Evolutionary conservation across 73 alveolate species (phyloP), one percentile per base, ranked within the genome.

Genomic region (Strombidium stylifer): DNA sequence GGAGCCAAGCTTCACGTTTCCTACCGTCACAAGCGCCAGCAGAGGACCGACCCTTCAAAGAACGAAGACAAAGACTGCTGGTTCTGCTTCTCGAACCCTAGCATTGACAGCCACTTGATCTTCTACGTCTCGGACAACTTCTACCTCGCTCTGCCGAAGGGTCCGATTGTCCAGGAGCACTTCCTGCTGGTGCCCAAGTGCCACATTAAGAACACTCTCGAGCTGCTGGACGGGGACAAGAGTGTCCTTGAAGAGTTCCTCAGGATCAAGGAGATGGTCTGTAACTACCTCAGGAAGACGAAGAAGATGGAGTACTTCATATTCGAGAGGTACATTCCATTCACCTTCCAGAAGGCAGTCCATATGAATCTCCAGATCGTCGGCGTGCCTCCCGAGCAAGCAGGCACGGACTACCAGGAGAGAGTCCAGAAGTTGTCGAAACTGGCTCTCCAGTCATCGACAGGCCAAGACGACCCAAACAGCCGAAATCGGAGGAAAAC

Each of bases 101-200:
- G 47, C 41, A 79, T 79, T 30, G 90, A 79, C 40, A 55, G 65
- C 24, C 81, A 68, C 27, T 32, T 69, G 69, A 66, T 79, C 11
- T 20, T 66, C 41, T 60, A 19, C 19, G 59, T 10, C 0, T 39
- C 59, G 26, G 24, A 66, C 10, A 60, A 78, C 1, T 30, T 78
- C 31, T 78, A 78, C 39, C 73, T 65, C 2, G 89, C 89, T 21
- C 45, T 78, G 5, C 83, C 82, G 1, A 78, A 78, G 30, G 89
- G 89, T 3, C 90, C 84, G 20, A 62, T 79, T 0, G 55, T 39
- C 1, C 81, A 79, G 26, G 69, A 68, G 28, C 90, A 79, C 32
- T 69, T 79, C 30, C 23, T 79, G 55, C 45, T 79, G 4, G 40
- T 79, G 4, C 84, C 90, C 3, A 79, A 69, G 46, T 14, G 26